Evolutionary conservation across 2,329 filamentous ascomycete species (phyloP), one percentile per base, ranked within the genome.

Genomic region (Tolypocladium nubicola): DNA sequence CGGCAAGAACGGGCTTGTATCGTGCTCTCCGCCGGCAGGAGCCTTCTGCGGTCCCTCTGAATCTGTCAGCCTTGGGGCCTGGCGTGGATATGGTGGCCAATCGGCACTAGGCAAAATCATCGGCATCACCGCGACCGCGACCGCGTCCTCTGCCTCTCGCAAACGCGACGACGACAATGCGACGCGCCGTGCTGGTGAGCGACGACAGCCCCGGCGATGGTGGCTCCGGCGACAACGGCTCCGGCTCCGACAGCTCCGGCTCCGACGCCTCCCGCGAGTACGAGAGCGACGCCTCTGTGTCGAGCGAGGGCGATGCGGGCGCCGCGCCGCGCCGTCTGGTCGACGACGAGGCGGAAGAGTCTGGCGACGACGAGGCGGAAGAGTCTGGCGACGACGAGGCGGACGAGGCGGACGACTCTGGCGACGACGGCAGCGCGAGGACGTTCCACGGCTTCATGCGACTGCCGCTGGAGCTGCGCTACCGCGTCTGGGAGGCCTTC

Each of bases 391-490:
- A 41, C 14, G 37, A 38, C n/a, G 35, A 30, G 26, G 38, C 8
- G 43, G 37, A 43, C n/a, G 37, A n/a, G 26, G 38, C 61, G 0
- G 35, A 59, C 4, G 60, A 61, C 41, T 59, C 59, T 16, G 23
- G 30, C 30, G 54, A 41, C 23, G 41, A 57, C 9, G 37, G 26
- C 47, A 43, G 11, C 35, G 37, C 23, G 43, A 49, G 33, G 2
- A 50, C 56, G 2, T 68, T 73, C 61, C 41, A 62, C 54, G 21
- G 59, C 52, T 73, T 63, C 53, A 54, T 53, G 52, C 39, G 52
- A 49, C 65, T 74, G 1, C 71, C 71, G 1, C 63, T 65, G 13
- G 71, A 74, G 59, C 60, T 74, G 19, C 67, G 71, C 54, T 57
- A 63, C 26, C 66, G 61, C 26, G 60, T 73, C 54, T 74, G 71